These are phyloP conservation scores for Aquilaria malaccensis DNA, from an alignment of 345 rosid species.

Conservation along the genomic window DNA sequence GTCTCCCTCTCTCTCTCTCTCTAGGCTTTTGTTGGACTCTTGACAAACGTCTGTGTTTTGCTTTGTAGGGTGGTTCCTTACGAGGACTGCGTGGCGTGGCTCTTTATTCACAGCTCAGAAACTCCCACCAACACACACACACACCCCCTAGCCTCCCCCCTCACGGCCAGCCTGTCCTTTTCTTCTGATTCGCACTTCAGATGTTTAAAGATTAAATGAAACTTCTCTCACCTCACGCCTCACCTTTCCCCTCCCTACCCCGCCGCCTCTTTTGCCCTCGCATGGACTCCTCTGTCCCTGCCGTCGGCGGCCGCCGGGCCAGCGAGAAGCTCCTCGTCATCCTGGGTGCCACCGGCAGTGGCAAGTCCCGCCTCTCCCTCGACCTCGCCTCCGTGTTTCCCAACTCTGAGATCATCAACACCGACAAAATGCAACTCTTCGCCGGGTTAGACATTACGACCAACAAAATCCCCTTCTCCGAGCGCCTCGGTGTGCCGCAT, in stretches of 20 bases:
- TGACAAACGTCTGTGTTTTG: no score
- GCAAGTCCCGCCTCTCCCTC: constrained; percentile 73
- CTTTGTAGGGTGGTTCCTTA: no score
- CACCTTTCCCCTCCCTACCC: constrained; percentile 1
- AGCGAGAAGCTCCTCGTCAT: constrained; percentile 61
- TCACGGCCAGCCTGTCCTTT: constrained; percentile 12
- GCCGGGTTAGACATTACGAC: constrained; percentile 74
- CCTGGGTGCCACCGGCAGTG: constrained; percentile 89
- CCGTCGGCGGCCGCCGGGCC: constrained; percentile 9
- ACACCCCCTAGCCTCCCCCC: no score
- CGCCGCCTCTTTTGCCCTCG: constrained; percentile 2
- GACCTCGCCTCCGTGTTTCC: constrained; percentile 53
- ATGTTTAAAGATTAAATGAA: not conserved
- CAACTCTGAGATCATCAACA: constrained; percentile 63
- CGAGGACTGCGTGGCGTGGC: no score
- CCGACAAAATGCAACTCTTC: constrained; percentile 89
- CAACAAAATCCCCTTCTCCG: constrained; percentile 55
- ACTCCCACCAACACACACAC: not conserved
- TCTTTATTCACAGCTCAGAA: not conserved
- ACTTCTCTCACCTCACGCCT: constrained; percentile 2
- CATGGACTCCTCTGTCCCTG: constrained; percentile 14
- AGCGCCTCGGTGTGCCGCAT: constrained; percentile 65
- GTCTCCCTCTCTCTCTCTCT: no score
- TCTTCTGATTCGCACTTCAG: not conserved
- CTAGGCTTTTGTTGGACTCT: no score